Evolutionary conservation across 2,329 filamentous ascomycete genomes (phyloP).

Genomic region (Calycina marina): DNA sequence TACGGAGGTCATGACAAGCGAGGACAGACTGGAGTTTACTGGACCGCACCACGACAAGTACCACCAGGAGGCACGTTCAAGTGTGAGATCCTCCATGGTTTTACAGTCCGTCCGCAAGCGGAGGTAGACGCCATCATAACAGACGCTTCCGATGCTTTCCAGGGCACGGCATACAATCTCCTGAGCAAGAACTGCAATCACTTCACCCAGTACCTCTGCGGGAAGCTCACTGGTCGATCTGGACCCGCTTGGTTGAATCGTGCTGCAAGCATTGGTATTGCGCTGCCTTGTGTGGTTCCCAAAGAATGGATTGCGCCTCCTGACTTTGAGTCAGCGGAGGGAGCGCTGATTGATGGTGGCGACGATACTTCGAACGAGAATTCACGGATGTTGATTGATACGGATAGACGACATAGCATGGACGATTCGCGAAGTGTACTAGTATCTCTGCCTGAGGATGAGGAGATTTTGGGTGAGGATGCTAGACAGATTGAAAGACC

Average conservation of each 20-base stretch:
- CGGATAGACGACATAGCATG: slow-evolving; percentile 18
- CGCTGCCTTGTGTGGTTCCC: slow-evolving; percentile 69
- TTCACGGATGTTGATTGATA: slow-evolving; percentile 38
- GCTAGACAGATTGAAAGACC: slow-evolving; percentile 26
- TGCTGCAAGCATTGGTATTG: slow-evolving; percentile 69
- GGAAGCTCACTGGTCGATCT: slow-evolving; percentile 53
- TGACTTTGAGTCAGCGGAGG: slow-evolving; percentile 59
- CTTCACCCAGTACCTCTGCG: slow-evolving; percentile 65
- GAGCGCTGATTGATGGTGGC: slow-evolving; percentile 42
- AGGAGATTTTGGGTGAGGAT: slow-evolving; percentile 32
- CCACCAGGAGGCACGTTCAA: slow-evolving; percentile 68
- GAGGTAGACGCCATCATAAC: slow-evolving; percentile 61
- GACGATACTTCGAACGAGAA: slow-evolving; percentile 36
- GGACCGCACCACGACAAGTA: slow-evolving; percentile 56
- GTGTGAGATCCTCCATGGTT: slow-evolving; percentile 63
- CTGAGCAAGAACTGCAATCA: slow-evolving; percentile 81
- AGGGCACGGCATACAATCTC: slow-evolving; percentile 65
- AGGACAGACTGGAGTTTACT: slow-evolving; percentile 66
- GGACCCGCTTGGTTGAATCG: slow-evolving; percentile 69
- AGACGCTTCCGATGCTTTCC: slow-evolving; percentile 55
- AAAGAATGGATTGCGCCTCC: slow-evolving; percentile 70
- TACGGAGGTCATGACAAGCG: slow-evolving; percentile 67
- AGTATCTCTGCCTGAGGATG: slow-evolving; percentile 14
- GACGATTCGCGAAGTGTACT: slow-evolving; percentile 8
- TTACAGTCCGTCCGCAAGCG: slow-evolving; percentile 51